phyloP scores from a whole-genome alignment of 495 filamentous ascomycete species.

The Echria macrotheca region DNA sequence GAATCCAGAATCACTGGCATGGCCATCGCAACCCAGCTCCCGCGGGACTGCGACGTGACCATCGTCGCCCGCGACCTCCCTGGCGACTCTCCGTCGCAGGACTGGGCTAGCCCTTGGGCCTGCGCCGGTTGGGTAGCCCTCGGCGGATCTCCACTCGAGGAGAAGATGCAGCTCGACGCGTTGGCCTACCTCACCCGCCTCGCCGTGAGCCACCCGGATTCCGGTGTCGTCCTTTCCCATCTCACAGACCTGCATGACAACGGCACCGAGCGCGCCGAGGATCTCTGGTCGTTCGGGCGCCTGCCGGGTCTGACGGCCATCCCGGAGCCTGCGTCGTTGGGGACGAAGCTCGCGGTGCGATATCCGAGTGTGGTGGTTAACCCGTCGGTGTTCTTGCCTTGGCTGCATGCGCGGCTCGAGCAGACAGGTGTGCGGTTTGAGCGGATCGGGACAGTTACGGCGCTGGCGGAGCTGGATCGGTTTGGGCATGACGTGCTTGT shows the following conservation, averaged over 20 bases:
- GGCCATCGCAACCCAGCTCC: constrained; percentile 9
- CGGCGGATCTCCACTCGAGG: constrained; percentile 19
- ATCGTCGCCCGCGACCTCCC: constrained; percentile 19
- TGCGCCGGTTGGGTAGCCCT: constrained; percentile 25
- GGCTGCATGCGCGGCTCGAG: constrained; percentile 20
- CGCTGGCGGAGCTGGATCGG: constrained; percentile 13
- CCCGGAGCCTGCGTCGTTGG: background rate
- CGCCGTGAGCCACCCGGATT: constrained; percentile 17
- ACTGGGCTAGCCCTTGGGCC: constrained; percentile 27
- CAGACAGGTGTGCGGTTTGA: constrained; percentile 20
- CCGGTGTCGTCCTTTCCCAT: constrained; percentile 5
- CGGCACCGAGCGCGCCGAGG: background rate
- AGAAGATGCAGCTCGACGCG: constrained; percentile 23
- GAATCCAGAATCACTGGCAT: constrained; percentile 11
- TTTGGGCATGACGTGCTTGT: constrained; percentile 11
- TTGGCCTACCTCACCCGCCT: constrained; percentile 16
- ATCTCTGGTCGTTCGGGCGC: constrained; percentile 4
- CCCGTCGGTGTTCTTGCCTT: constrained; percentile 24
- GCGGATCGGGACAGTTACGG: constrained; percentile 12
- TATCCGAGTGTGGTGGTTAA: constrained; percentile 23
- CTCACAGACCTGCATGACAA: constrained; percentile 13
- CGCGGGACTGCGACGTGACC: constrained; percentile 5
- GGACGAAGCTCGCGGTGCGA: constrained; percentile 2
- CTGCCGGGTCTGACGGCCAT: constrained; percentile 4
- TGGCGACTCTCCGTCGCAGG: constrained; percentile 9